Evolutionary conservation across 139 green algal genomes (phyloP), one percentile per base, ranked within the genome.

Genomic region (Tetraselmis chui): DNA sequence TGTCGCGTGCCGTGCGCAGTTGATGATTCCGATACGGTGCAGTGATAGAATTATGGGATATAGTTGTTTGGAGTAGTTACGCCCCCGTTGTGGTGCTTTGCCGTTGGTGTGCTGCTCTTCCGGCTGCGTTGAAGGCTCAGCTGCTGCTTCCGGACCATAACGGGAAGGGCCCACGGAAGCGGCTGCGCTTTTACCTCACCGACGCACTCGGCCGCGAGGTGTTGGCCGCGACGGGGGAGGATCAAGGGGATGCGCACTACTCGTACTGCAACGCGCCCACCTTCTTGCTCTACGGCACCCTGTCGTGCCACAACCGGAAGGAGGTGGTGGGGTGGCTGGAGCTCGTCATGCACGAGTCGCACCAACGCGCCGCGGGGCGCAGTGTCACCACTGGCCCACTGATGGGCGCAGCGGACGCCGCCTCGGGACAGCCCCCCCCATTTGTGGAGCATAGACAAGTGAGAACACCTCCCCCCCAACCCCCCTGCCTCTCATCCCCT

Each of bases 241-340:
- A 92, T 81, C 78, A 86, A 78, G 88, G 88, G 0, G 88, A 92
- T 80, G 86, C 88, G 18, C 88, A 92, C 83, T 92, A 92, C 83
- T 74, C 78, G 30, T 92, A 92, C 74, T 76, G 32, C 1, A 89
- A 85, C 78, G 59, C 78, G 29, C n/a, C 45, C 18, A 77, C 29
- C 23, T 89, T 90, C 76, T 79, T 31, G 74, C 5, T 5, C 26
- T 77, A 30, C 74, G 74, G 74, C 26, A 31, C 29, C 29, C 59
- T 85, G 81, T 74, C 27, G 27, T 29, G n/a, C 29, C 77, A 80
- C 81, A 84, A 84, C 76, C 84, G 76, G 59, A 78, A 81, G 80
- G 87, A 91, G 25, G 82, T 91, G 27, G 59, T 76, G 0, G 23
- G 22, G 0, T 89, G 81, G 84, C 80, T 87, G 80, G 82, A 90